A percentile compares a stretch with the other conserved stretches of the same genome.
phyloP scores from a whole-genome alignment of 163 green algal species.

The Coccomyxa subellipsoidea region DNA sequence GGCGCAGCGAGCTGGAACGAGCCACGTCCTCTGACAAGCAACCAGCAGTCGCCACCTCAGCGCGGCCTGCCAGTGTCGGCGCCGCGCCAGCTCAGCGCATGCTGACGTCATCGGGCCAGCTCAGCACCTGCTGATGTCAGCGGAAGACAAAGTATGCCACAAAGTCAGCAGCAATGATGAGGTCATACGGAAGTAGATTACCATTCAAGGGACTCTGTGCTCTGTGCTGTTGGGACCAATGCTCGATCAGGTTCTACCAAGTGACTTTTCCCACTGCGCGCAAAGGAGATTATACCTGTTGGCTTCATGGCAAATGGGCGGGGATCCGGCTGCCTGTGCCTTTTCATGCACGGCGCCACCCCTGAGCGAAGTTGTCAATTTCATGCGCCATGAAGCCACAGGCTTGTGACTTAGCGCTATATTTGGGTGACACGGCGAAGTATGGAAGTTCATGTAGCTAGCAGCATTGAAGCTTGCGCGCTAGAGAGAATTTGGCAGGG shows the following conservation, averaged over 20 bases:
- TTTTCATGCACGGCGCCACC: not conserved
- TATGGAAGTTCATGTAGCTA: not conserved
- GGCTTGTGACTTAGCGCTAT: not conserved
- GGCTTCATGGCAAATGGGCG: not conserved
- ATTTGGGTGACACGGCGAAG: not conserved
- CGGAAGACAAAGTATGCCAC: not conserved
- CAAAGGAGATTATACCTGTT: not conserved
- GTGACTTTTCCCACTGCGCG: not conserved
- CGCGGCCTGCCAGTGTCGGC: not conserved
- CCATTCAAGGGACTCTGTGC: too few relatives aligned
- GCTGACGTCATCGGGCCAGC: not conserved
- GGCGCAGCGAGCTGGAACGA: not conserved
- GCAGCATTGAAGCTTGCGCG: not conserved
- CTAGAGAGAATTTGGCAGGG: not conserved
- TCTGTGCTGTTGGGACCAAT: not conserved
- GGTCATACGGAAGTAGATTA: not conserved
- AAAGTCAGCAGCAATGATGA: not conserved
- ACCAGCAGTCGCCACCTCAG: not conserved
- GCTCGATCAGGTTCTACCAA: not conserved
- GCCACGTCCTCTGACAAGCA: not conserved
- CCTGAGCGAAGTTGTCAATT: not conserved
- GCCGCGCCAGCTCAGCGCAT: conserved; percentile 1
- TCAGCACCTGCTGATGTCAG: not conserved
- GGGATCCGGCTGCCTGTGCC: not conserved
- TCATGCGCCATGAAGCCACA: not conserved